phyloP scores from a whole-genome alignment of 2,329 filamentous ascomycete species.

The Alternaria triticina region DNA sequence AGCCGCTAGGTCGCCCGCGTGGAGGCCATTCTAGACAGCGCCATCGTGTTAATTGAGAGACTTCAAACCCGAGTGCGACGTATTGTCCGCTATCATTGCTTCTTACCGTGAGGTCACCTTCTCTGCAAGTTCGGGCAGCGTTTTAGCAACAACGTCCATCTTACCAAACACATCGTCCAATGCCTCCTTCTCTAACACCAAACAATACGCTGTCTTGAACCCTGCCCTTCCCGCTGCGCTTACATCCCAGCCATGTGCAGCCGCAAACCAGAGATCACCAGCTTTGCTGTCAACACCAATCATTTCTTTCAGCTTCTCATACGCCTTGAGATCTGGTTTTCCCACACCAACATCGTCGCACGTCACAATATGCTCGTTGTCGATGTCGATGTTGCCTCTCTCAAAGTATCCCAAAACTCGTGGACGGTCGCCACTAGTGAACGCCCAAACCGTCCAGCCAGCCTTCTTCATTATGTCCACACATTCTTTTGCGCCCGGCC shows the following conservation, averaged over 20 bases:
- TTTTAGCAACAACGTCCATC: slow-evolving; percentile 60
- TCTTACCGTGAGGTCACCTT: not conserved
- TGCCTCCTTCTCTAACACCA: slow-evolving; percentile 60
- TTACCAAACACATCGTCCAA: slow-evolving; percentile 59
- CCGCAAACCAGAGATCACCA: slow-evolving; percentile 61
- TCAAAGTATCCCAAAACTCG: slow-evolving; percentile 62
- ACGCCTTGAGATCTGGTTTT: slow-evolving; percentile 59
- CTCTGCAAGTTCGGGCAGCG: slow-evolving; percentile 56
- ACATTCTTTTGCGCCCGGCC: slow-evolving; percentile 52
- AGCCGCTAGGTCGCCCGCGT: not conserved
- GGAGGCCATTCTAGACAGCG: not conserved
- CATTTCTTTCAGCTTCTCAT: slow-evolving; percentile 52
- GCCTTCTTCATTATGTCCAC: slow-evolving; percentile 52
- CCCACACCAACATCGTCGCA: slow-evolving; percentile 58
- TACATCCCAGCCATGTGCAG: slow-evolving; percentile 67
- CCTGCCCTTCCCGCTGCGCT: slow-evolving; percentile 59
- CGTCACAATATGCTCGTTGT: slow-evolving; percentile 57
- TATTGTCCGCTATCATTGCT: not conserved
- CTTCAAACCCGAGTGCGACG: not conserved
- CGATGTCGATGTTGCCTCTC: slow-evolving; percentile 58
- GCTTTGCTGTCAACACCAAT: slow-evolving; percentile 44
- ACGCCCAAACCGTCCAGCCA: slow-evolving; percentile 61
- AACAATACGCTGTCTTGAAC: slow-evolving; percentile 61
- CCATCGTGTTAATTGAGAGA: not conserved
- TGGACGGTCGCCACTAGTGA: slow-evolving; percentile 60